Percentiles rank a stretch among this genome's conserved stretches.
Conservation (phyloP, 1,139 yeast genomes). For the Nadsonia commutata region DNA sequence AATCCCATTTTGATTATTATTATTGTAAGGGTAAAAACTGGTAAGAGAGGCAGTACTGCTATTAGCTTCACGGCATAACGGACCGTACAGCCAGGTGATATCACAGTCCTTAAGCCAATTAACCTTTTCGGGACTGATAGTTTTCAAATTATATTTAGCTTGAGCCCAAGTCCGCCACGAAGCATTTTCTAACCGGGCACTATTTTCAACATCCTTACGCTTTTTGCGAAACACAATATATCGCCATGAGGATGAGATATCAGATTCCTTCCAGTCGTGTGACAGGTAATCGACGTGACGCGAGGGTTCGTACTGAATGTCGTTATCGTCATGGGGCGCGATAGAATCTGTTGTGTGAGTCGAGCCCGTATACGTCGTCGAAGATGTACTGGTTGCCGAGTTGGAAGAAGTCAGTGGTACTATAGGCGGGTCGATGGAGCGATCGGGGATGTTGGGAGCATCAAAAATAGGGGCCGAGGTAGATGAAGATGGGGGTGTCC, state of each 20-base stretch:
- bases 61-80: conserved; percentile 27
- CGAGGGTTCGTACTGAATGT: conserved; percentile 64
- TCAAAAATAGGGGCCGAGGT: no score
- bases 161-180: conserved; percentile 87
- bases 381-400: no score
- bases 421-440: no score
- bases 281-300: conserved; percentile 89
- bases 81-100: conserved; percentile 82
- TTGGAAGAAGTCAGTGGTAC: no score
- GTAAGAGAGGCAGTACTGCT: neutral
- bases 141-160: conserved; percentile 52
- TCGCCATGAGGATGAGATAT: conserved; percentile 89
- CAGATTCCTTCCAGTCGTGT: conserved; percentile 90
- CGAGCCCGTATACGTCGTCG: no score
- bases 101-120: conserved; percentile 78
- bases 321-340: conserved; percentile 54
- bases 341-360: no score
- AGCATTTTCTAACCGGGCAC: conserved; percentile 65
- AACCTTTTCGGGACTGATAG: conserved; percentile 61
- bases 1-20: neutral
- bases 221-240: conserved; percentile 54
- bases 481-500: no score
- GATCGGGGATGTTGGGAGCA: no score
- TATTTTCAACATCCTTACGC: conserved; percentile 43
- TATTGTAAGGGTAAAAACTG: conserved; percentile 1